phyloP scores from a whole-genome alignment of 2,329 filamentous ascomycete genomes.

The Colletotrichum lupini region DNA sequence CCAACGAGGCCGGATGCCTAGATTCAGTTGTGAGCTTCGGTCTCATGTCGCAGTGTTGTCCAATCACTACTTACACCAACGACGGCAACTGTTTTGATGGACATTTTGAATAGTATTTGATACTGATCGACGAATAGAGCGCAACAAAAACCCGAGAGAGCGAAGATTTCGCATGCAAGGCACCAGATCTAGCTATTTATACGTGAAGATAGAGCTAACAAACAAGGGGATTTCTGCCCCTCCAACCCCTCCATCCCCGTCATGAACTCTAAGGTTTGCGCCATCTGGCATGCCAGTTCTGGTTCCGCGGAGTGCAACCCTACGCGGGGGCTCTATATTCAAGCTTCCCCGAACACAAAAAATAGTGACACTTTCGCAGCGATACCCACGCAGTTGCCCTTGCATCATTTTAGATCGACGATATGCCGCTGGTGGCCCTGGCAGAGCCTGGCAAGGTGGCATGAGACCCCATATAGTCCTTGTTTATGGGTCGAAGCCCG shows the following conservation, averaged over 20 bases:
- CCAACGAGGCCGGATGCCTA: conserved; percentile 31
- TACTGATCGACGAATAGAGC: not conserved
- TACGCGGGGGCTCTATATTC: not conserved
- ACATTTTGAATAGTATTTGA: not conserved
- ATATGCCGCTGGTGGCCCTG: not conserved
- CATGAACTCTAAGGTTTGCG: not conserved
- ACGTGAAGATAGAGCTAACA: not conserved
- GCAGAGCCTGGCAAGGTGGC: not conserved
- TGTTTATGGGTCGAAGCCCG: not conserved
- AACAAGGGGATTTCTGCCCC: not conserved
- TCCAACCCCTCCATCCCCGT: not conserved
- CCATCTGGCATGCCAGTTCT: not conserved
- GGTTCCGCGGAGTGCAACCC: conserved; percentile 1
- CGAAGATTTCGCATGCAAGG: not conserved
- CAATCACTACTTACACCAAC: not conserved
- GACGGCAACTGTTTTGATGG: conserved; percentile 27
- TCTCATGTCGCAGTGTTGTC: not conserved
- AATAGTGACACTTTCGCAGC: not conserved
- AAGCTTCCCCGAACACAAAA: not conserved
- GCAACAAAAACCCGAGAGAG: not conserved
- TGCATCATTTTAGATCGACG: not conserved
- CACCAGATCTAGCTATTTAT: not conserved
- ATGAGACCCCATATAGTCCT: not conserved
- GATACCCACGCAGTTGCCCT: not conserved
- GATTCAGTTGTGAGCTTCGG: not conserved